Evolutionary conservation across 768 basidiomycete species (phyloP).

Genomic region (Mycena latifolia): DNA sequence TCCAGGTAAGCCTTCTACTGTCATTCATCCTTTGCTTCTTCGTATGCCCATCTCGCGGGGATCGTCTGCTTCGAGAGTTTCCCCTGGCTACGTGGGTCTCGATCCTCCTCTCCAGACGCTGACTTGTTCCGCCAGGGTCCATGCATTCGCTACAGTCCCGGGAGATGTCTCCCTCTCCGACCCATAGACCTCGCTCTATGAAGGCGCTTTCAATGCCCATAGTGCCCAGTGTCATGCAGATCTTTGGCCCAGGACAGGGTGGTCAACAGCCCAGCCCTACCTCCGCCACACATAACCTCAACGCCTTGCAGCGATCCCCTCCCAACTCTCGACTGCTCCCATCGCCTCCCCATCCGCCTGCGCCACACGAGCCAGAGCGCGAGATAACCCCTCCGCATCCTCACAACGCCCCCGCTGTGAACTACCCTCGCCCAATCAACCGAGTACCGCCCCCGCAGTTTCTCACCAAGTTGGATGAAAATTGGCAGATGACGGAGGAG

Average conservation of each 20-base stretch:
- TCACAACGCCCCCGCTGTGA: slow-evolving; percentile 11
- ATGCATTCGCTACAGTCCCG: slow-evolving; percentile 56
- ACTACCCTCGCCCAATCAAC: slow-evolving; percentile 70
- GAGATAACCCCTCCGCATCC: slow-evolving; percentile 50
- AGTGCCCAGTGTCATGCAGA: slow-evolving; percentile 68
- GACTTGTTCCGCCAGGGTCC: slow-evolving; percentile 46
- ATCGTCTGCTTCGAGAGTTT: slow-evolving; percentile 29
- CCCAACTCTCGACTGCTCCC: slow-evolving; percentile 40
- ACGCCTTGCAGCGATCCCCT: slow-evolving; percentile 32
- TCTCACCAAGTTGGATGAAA: slow-evolving; percentile 69
- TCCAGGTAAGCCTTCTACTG: slow-evolving; percentile 58
- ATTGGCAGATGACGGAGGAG: slow-evolving; percentile 78
- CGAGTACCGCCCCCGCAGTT: slow-evolving; percentile 68
- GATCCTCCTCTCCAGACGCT: slow-evolving; percentile 39
- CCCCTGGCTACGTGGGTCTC: slow-evolving; percentile 35
- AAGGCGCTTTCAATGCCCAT: slow-evolving; percentile 75
- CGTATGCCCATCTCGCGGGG: slow-evolving; percentile 32
- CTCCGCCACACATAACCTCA: slow-evolving; percentile 31
- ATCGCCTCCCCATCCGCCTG: slow-evolving; percentile 33
- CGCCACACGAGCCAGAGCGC: slow-evolving; percentile 42
- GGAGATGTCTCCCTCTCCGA: slow-evolving; percentile 64
- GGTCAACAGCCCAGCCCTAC: slow-evolving; percentile 48
- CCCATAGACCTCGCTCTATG: slow-evolving; percentile 63
- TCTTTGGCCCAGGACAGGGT: slow-evolving; percentile 57
- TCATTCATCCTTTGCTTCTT: slow-evolving; percentile 40